Base-by-base conservation (phyloP, 768 basidiomycete species). In the Collybiopsis luxurians region DNA sequence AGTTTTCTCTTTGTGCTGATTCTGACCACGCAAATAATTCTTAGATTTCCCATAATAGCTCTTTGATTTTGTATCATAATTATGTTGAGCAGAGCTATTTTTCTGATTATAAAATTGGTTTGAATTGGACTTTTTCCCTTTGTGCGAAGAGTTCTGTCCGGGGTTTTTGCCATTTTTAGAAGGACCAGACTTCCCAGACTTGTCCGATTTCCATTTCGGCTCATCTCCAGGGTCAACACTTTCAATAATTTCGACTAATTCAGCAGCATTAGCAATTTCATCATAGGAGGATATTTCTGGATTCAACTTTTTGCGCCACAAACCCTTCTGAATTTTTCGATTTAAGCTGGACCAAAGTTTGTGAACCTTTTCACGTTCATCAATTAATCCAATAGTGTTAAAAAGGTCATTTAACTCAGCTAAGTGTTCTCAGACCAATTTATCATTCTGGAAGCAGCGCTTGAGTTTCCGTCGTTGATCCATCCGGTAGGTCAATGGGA, bases 391-490 rank as follows among this genome's bases (percentile, higher is more conserved):
- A 36, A 51, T 36, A 24, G 49, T 51, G 19, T 51, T 36, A 21
- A 34, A 51, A 3, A 51, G 19, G 27, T 51, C 49, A 73, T 71
- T 1, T 56, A 55, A 15, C 67, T 69, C n/a, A 68, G 61, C 69
- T 70, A 71, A 7, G 63, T 71, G 0, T 70, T 71, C 43, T 63
- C 62, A 23, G 61, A 62, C 0, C 63, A 71, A 0, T 63, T 66
- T 68, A 70, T 31, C 60, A 63, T 40, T 43, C 42, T 10, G 10
- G 44, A 28, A 13, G 21, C 17, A 13, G 59, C 61, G 26, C 61
- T 50, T 45, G 39, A 47, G 17, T 58, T 62, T n/a, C n/a, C 30
- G 1, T 57, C 38, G 0, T 49, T 36, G 17, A 63, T 59, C 46
- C 70, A 71, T 54, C 72, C 68, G 54, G 67, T 72, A 51, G 4